Evolutionary conservation across 257 asterid species (phyloP).

Genomic region (Rauvolfia tetraphylla): DNA sequence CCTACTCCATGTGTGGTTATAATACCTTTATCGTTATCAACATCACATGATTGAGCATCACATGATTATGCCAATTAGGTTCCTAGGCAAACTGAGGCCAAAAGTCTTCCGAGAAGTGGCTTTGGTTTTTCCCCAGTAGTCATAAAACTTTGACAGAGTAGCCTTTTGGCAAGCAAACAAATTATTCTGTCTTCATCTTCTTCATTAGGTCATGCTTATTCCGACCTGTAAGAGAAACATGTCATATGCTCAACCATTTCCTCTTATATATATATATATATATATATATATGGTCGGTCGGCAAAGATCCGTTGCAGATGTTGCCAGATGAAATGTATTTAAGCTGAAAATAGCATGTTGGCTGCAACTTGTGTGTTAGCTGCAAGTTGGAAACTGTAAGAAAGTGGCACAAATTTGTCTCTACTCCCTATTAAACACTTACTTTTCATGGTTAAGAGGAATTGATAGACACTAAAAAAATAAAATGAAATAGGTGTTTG

Average conservation of each 20-base stretch:
- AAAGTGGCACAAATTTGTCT: background rate
- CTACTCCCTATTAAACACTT: background rate
- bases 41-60: slow-evolving; percentile 7
- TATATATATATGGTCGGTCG: too few species aligned
- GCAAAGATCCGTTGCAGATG: background rate
- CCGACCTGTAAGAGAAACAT: background rate
- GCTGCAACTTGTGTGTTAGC: background rate
- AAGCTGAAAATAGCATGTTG: background rate
- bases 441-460: background rate
- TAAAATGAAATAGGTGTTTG: too few species aligned
- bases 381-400: background rate
- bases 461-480: background rate
- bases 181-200: background rate
- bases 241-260: background rate
- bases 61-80: background rate
- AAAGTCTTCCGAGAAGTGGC: background rate
- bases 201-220: background rate
- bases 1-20: slow-evolving; percentile 11
- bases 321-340: background rate
- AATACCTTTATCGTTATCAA: slow-evolving; percentile 8
- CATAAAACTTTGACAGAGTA: background rate
- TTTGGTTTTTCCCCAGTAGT: background rate
- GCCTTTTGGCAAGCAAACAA: slow-evolving; percentile 6
- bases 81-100: background rate
- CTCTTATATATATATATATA: background rate